Base-by-base conservation (phyloP, 2,329 filamentous ascomycete genomes). In the Scytalidium lignicola region DNA sequence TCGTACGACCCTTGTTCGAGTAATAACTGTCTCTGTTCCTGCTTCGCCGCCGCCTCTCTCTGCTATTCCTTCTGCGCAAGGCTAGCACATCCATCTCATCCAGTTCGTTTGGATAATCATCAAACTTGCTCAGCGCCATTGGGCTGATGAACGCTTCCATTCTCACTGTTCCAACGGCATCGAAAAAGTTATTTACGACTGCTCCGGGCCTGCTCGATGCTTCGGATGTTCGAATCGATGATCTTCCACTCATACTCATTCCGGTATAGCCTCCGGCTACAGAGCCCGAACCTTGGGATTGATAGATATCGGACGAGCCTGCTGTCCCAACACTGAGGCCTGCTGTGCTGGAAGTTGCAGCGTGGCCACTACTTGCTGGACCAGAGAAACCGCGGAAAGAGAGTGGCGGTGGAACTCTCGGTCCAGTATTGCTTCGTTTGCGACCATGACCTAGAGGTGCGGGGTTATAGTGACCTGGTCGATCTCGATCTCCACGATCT, bases 131-230 rank as follows among this genome's bases (percentile, higher is more conserved):
- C 41, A 61, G 43, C 10, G 78, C 72, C 10, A 84, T 65, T 0
- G 82, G 82, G 58, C 75, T 82, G 57, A 99, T 95, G 66, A 97
- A 99, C 0, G 93, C 93, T 67, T 97, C 92, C 92, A 99, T 97
- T 22, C 93, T 83, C 43, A 97, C 83, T 2, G 91, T 97, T 1
- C 91, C 90, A 50, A 95, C 85, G 1, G 87, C 87, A 59, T 95
- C 90, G 62, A 93, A 93, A 70, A 93, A 91, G 65, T 66, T 66
- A 39, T 65, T 64, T 10, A 60, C 58, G 12, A 62, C 60, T 6
- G 52, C 57, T 64, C 42, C 58, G 17, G 63, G 61, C 5, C 61
- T 56, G 40, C 53, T 50, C 15, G 57, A 60, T 2, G 60, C 62
- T 44, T 66, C 63, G 7, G 59, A 64, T 15, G 62, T 63, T 8